Conservation (phyloP, 495 filamentous ascomycete genomes). For the Talaromyces wortmannii region DNA sequence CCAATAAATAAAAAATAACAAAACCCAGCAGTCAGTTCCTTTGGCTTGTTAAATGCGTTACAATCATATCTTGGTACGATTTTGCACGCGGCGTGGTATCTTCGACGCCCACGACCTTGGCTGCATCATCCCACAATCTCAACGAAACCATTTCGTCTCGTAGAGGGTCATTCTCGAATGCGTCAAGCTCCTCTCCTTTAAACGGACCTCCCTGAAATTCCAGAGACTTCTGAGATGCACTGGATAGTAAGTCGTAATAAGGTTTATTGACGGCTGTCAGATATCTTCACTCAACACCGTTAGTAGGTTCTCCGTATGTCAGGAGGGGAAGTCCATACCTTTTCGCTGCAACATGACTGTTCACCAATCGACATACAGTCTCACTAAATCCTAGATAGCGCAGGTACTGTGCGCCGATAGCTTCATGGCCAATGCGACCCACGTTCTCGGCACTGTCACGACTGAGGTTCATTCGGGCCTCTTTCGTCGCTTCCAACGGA, state of each 20-base stretch:
- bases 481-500: slow-evolving; percentile 18
- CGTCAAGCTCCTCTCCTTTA: slow-evolving; percentile 18
- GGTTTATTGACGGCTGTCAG: slow-evolving; percentile 29
- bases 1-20: no score
- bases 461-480: slow-evolving; percentile 20
- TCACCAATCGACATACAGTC: slow-evolving; percentile 29
- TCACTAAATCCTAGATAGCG: slow-evolving; percentile 28
- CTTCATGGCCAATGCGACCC: slow-evolving; percentile 35
- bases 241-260: slow-evolving; percentile 30
- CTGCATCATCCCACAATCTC: slow-evolving; percentile 35
- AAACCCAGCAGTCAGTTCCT: no score
- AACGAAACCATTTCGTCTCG: slow-evolving; percentile 31
- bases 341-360: slow-evolving; percentile 38
- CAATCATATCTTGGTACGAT: slow-evolving; percentile 24
- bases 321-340: slow-evolving; percentile 16
- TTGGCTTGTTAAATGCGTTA: slow-evolving; percentile 9
- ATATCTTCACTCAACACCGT: slow-evolving; percentile 11
- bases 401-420: slow-evolving; percentile 33
- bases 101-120: slow-evolving; percentile 27
- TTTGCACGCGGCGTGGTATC: slow-evolving; percentile 17
- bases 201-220: slow-evolving; percentile 40
- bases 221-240: slow-evolving; percentile 30
- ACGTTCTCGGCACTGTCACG: slow-evolving; percentile 20
- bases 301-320: background rate
- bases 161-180: slow-evolving; percentile 22